Evolutionary conservation across 2,329 filamentous ascomycete genomes (phyloP).

Genomic region (Fusarium kyushuense): DNA sequence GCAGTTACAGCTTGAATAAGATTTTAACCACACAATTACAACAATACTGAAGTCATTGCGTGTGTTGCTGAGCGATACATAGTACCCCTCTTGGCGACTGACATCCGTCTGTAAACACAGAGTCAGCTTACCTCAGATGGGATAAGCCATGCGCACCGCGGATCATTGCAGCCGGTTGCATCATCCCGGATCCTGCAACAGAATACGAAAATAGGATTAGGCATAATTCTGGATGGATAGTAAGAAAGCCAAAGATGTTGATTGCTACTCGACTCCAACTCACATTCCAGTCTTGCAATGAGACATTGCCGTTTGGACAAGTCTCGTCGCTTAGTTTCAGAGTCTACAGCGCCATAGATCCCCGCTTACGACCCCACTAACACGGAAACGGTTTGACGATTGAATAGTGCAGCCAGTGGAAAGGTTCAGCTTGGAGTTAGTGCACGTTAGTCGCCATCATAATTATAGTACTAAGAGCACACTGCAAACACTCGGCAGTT

Average conservation of each 20-base stretch:
- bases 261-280: not conserved
- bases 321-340: not conserved
- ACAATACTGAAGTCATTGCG: fast-evolving
- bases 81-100: not conserved
- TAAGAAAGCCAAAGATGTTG: no score
- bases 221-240: fast-evolving
- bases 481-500: not conserved
- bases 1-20: not conserved
- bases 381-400: not conserved
- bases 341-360: no score
- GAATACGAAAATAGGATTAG: not conserved
- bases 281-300: not conserved
- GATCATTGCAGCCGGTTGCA: not conserved
- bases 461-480: not conserved
- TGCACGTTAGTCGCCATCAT: not conserved
- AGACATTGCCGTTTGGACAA: not conserved
- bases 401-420: not conserved
- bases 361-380: constrained; percentile 13
- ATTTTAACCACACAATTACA: fast-evolving
- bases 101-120: fast-evolving
- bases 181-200: no score
- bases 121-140: constrained; percentile 13
- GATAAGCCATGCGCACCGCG: not conserved
- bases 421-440: not conserved
- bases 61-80: not conserved